A percentile compares a stretch with the other conserved stretches of the same genome.
Evolutionary conservation across 2,329 filamentous ascomycete species (phyloP).

Genomic region (Hypoxylon sp.): DNA sequence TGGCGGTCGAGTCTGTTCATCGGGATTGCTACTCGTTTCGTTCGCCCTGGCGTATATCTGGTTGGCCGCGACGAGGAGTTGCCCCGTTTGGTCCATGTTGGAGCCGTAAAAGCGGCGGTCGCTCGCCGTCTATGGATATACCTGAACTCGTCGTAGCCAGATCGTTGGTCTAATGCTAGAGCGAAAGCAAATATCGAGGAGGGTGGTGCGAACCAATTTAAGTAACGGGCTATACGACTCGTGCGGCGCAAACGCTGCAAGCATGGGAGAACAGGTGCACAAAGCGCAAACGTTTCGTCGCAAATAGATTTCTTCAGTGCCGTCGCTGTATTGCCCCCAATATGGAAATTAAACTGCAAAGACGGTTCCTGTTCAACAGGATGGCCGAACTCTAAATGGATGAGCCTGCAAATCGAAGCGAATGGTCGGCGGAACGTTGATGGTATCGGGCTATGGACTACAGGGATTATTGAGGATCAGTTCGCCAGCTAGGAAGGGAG

Average conservation of each 20-base stretch:
- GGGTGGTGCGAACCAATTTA: constrained; percentile 9
- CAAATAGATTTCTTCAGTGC: constrained; percentile 7
- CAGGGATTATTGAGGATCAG: constrained; percentile 18
- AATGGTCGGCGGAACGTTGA: constrained; percentile 20
- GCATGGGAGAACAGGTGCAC: constrained; percentile 24
- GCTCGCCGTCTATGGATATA: constrained; percentile 29
- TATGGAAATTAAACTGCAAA: constrained; percentile 17
- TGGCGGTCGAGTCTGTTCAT: constrained; percentile 59
- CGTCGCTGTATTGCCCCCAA: constrained; percentile 5
- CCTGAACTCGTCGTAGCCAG: constrained; percentile 12
- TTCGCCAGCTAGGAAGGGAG: constrained; percentile 5
- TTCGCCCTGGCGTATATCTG: constrained; percentile 61
- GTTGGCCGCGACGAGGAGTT: constrained; percentile 55
- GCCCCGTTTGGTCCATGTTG: constrained; percentile 58
- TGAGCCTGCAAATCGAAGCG: constrained; percentile 5
- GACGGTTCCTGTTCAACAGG: constrained; percentile 10
- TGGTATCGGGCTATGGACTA: constrained; percentile 11
- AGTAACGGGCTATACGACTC: constrained; percentile 14
- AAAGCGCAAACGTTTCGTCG: constrained; percentile 6
- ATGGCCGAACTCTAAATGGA: constrained; percentile 23
- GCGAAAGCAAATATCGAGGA: constrained; percentile 11
- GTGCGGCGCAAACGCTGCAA: constrained; percentile 28
- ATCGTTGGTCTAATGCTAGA: constrained; percentile 10
- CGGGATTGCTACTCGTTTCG: constrained; percentile 52
- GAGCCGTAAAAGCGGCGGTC: constrained; percentile 40